Percentiles rank a stretch among this genome's conserved stretches.
These are phyloP conservation scores for Hordeum marinum DNA, from an alignment of 176 grass and related monocot genomes.

Conservation along the genomic window DNA sequence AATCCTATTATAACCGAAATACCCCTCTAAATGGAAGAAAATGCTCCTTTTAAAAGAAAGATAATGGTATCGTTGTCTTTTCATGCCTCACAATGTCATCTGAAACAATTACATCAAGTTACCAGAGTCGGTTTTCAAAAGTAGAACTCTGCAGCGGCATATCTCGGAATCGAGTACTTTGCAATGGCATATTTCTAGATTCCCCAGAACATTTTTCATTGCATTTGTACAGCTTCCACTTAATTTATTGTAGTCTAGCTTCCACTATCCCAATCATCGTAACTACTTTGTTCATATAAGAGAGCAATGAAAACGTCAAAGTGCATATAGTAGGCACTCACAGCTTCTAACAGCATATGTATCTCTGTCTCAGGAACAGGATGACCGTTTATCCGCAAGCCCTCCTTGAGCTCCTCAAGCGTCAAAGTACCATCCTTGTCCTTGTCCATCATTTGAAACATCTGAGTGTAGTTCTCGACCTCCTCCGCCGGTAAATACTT, in stretches of 20 bases:
- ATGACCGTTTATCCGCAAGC: slow-evolving; percentile 50
- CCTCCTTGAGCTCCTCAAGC: slow-evolving; percentile 73
- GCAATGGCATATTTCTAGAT: background rate
- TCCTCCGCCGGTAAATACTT: slow-evolving; percentile 58
- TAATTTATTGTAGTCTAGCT: slow-evolving; percentile 7
- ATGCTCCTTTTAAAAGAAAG: background rate
- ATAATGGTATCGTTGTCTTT: background rate
- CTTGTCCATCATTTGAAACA: slow-evolving; percentile 88
- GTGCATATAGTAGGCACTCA: slow-evolving; percentile 38
- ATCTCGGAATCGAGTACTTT: background rate
- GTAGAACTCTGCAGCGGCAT: background rate
- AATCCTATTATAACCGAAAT: background rate
- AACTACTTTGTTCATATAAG: background rate
- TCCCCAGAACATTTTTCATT: background rate
- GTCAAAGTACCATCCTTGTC: slow-evolving; percentile 59
- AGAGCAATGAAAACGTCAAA: background rate
- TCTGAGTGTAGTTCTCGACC: slow-evolving; percentile 55
- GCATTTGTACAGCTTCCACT: background rate
- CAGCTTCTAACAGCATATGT: slow-evolving; percentile 78
- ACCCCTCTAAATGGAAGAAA: background rate
- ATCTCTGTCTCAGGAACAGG: slow-evolving; percentile 61
- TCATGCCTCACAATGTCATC: background rate
- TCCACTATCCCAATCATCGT: background rate
- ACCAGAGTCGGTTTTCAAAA: background rate
- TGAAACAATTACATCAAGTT: background rate